phyloP scores from a whole-genome alignment of 2,329 filamentous ascomycete genomes.

The Fusarium stilboides region DNA sequence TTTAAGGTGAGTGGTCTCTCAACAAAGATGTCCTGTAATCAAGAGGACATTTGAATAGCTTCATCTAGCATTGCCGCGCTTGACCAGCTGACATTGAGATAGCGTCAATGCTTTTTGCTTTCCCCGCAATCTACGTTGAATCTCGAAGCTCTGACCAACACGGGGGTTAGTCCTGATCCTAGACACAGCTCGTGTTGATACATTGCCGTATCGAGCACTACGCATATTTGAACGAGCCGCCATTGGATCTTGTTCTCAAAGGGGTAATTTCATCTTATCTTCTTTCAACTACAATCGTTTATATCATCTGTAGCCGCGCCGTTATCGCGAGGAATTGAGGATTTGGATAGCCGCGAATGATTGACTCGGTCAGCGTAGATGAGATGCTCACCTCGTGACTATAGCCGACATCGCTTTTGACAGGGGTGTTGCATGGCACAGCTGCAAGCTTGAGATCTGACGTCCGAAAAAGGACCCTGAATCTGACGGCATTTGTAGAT shows the following conservation, averaged over 20 bases:
- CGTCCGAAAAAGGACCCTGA: constrained; percentile 28
- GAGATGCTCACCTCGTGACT: constrained; percentile 30
- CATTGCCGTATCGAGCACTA: neutral
- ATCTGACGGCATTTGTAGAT: constrained; percentile 18
- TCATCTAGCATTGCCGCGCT: constrained; percentile 34
- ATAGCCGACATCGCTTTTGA: constrained; percentile 38
- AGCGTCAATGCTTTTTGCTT: neutral
- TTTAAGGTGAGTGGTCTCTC: neutral
- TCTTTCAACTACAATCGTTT: neutral
- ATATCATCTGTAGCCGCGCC: constrained; percentile 23
- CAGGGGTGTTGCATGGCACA: constrained; percentile 34
- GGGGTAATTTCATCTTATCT: neutral
- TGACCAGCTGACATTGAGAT: neutral
- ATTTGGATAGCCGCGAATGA: neutral
- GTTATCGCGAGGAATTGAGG: neutral
- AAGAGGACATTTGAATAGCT: constrained; percentile 10
- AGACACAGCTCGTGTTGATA: neutral
- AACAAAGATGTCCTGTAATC: too few species aligned
- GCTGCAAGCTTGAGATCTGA: constrained; percentile 40
- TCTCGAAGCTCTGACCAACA: constrained; percentile 31
- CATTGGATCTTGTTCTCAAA: neutral
- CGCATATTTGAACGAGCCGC: neutral
- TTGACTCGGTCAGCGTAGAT: neutral
- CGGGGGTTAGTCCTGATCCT: constrained; percentile 1
- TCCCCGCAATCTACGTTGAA: constrained; percentile 32